These are phyloP conservation scores for Gnaphalium uliginosum DNA, from an alignment of 129 eudicot genomes.

Conservation along the genomic window DNA sequence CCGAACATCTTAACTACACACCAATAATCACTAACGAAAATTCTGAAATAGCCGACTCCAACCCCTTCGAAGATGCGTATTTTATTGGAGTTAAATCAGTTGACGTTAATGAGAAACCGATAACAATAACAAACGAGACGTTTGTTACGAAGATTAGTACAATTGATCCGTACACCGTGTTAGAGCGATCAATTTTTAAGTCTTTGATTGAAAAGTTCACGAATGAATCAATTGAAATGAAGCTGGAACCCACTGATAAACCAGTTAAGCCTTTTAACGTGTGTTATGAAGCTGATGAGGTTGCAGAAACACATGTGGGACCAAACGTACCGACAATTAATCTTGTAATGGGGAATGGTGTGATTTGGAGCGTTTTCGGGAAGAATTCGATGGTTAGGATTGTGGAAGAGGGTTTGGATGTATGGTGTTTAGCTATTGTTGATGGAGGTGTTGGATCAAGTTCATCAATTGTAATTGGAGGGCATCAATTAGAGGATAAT, in stretches of 20 bases:
- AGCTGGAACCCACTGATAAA: constrained; percentile 29
- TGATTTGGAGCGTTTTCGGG: constrained; percentile 53
- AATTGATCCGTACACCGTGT: constrained; percentile 40
- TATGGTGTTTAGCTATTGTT: constrained; percentile 68
- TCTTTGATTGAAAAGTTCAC: constrained; percentile 38
- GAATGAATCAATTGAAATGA: constrained; percentile 49
- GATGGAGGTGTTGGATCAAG: constrained; percentile 40
- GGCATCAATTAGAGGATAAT: constrained; percentile 67
- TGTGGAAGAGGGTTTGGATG: constrained; percentile 40
- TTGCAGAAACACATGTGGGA: constrained; percentile 40
- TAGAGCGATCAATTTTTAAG: constrained; percentile 35
- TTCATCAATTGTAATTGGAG: constrained; percentile 57
- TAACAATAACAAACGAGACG: constrained; percentile 11
- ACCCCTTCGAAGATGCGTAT: constrained; percentile 40
- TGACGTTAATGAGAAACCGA: constrained; percentile 44
- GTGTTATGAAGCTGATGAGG: constrained; percentile 45
- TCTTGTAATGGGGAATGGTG: constrained; percentile 45
- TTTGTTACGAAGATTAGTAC: constrained; percentile 50
- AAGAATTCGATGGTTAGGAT: constrained; percentile 69
- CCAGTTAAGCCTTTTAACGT: constrained; percentile 50
- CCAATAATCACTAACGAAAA: constrained; percentile 29
- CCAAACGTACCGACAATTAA: constrained; percentile 51
- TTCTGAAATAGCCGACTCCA: neutral
- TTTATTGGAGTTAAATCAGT: constrained; percentile 46
- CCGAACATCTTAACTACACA: constrained; percentile 56